Evolutionary conservation across 225 moss, liverwort and hornwort genomes (phyloP), one percentile per base, ranked within the genome.

Genomic region (Polytrichum commune): DNA sequence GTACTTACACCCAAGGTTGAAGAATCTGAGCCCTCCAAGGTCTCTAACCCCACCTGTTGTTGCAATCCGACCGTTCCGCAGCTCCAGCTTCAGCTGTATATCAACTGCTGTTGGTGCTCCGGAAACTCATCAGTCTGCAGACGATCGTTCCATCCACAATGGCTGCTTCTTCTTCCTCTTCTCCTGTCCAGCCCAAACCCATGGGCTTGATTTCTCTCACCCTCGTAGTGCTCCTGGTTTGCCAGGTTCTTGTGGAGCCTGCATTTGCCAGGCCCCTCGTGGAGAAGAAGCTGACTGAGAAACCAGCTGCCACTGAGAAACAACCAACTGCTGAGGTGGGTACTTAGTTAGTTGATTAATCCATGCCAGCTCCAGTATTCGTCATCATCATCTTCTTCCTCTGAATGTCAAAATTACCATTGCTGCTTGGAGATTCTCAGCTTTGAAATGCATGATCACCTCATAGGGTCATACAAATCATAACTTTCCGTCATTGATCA

Each of bases 171-270:
- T 7, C 32, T 32, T 29, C 29, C 0, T 5, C 29, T 29, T 29
- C 29, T 4, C 5, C 33, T 35, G 8, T 8, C 35, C 35, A 35
- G 35, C 55, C 9, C 64, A 83, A 29, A 56, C 27, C 62, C 79
- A 62, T 73, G 29, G 66, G 73, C 53, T 68, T 74, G 28, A 61
- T 75, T 53, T 77, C 77, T 19, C 72, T 84, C 5, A 62, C 66
- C 20, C 69, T 84, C 1, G 72, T 57, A 3, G 62, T 69, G 38
- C 72, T 84, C 56, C 61, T 84, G 29, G 55, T 83, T 27, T 83
- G 64, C 61, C 83, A 83, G 68, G 64, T 62, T 25, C 72, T 84
- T 3, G 76, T 80, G 18, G 76, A 79, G 46, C 83, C 83, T 0
- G 7, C 68, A 5, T 35, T 77, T 6, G 80, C 80, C 2, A 65